phyloP scores from a whole-genome alignment of 176 grass and related monocot genomes.

The Chloris gayana region DNA sequence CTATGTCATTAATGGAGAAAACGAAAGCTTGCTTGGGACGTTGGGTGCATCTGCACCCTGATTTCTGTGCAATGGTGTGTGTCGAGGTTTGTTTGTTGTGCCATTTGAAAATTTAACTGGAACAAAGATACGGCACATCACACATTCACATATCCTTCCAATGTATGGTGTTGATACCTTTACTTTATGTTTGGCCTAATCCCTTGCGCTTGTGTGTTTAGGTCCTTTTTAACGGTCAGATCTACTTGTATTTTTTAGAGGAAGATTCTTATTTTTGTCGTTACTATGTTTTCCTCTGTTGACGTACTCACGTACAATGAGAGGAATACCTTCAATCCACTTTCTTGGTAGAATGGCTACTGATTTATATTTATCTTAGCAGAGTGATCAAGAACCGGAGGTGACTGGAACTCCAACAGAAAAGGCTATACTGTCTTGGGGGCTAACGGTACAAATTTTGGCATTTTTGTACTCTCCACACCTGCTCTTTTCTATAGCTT shows the following conservation, averaged over 20 bases:
- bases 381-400: slow-evolving; percentile 68
- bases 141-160: too few species aligned
- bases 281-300: neutral
- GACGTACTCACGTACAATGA: neutral
- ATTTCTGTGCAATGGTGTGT: neutral
- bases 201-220: too few species aligned
- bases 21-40: neutral
- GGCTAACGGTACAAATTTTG: slow-evolving; percentile 64
- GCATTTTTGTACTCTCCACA: neutral
- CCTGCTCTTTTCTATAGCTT: neutral
- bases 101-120: too few species aligned
- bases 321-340: neutral
- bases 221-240: too few species aligned
- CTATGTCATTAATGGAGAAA: slow-evolving; percentile 6
- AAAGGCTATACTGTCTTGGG: slow-evolving; percentile 93
- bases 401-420: slow-evolving; percentile 94
- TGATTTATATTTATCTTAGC: slow-evolving; percentile 36
- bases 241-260: too few species aligned
- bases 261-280: too few species aligned
- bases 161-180: too few species aligned
- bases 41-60: neutral
- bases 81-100: neutral
- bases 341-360: neutral
- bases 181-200: neutral
- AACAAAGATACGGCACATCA: too few species aligned